A percentile compares a stretch with the other conserved stretches of the same genome.
Conservation (phyloP, 768 basidiomycete genomes). For the Arthromyces matolae region DNA sequence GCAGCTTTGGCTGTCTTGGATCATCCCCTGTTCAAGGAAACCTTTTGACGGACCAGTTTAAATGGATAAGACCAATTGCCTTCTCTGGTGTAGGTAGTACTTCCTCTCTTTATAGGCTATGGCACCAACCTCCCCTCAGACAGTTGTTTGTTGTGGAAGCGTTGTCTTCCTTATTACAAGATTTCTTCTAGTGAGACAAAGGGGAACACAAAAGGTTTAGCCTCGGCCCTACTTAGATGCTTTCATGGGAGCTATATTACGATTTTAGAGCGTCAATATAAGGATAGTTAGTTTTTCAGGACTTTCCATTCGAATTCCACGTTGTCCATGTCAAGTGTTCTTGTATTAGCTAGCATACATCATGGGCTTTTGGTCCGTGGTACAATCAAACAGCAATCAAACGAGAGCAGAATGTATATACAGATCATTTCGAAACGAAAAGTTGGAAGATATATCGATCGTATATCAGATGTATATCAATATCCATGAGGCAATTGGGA, state of each 20-base stretch:
- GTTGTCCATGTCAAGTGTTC: too few species aligned
- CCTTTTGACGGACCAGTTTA: constrained; percentile 26
- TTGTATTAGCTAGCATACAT: too few species aligned
- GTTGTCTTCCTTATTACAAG: constrained; percentile 5
- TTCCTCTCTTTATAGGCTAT: background rate
- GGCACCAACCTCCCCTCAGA: constrained; percentile 1
- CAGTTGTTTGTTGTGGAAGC: constrained; percentile 6
- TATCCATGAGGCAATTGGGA: constrained; percentile 15
- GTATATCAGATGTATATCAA: constrained; percentile 19
- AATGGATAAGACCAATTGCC: constrained; percentile 31
- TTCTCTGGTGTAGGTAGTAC: constrained; percentile 31
- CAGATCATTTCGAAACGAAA: constrained; percentile 8
- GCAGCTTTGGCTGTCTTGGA: constrained; percentile 30
- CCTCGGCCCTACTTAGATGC: too few species aligned
- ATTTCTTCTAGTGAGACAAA: background rate
- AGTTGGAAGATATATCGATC: too few species aligned
- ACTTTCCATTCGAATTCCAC: too few species aligned
- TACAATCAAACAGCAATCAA: too few species aligned
- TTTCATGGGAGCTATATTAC: too few species aligned
- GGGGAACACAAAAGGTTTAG: constrained; percentile 8
- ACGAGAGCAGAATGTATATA: background rate
- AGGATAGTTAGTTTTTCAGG: too few species aligned
- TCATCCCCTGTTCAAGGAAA: constrained; percentile 34
- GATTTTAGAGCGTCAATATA: too few species aligned
- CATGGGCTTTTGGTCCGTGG: too few species aligned